These are phyloP conservation scores for Cynanchum wilfordii DNA, from an alignment of 257 asterid species.

Conservation along the genomic window DNA sequence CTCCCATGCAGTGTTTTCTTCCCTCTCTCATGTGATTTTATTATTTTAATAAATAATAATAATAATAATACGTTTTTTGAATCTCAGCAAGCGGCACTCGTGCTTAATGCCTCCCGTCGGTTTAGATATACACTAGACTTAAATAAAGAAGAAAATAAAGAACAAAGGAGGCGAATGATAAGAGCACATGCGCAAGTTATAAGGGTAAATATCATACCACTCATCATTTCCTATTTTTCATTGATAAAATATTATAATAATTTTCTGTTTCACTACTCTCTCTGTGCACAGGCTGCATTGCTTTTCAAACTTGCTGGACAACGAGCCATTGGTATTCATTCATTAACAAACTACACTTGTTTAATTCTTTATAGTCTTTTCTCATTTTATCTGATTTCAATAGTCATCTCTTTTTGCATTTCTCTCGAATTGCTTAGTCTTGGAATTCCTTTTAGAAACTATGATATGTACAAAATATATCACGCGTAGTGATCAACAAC, in stretches of 20 bases:
- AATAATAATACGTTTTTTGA: slow-evolving; percentile 11
- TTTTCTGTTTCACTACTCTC: slow-evolving; percentile 12
- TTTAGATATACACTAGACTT: slow-evolving; percentile 89
- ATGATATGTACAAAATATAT: neutral
- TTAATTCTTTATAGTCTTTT: neutral
- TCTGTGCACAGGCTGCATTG: slow-evolving; percentile 81
- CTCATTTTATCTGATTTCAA: neutral
- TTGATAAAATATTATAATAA: neutral
- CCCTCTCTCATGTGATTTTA: neutral
- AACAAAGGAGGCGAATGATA: slow-evolving; percentile 64
- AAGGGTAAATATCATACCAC: slow-evolving; percentile 42
- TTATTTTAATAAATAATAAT: slow-evolving; percentile 7
- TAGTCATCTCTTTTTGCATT: neutral
- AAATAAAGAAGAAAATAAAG: slow-evolving; percentile 64
- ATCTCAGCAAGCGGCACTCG: slow-evolving; percentile 87
- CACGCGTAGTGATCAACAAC: neutral
- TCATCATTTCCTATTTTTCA: slow-evolving; percentile 8
- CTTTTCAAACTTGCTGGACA: slow-evolving; percentile 96
- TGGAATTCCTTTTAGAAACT: neutral
- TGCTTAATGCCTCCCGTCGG: slow-evolving; percentile 94
- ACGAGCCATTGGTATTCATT: slow-evolving; percentile 66
- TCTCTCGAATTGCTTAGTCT: neutral
- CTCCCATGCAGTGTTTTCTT: neutral
- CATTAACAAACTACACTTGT: neutral
- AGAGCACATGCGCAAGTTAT: slow-evolving; percentile 99